Evolutionary conservation across 2,329 filamentous ascomycete genomes (phyloP), one percentile per base, ranked within the genome.

Genomic region (Cercospora sp.): DNA sequence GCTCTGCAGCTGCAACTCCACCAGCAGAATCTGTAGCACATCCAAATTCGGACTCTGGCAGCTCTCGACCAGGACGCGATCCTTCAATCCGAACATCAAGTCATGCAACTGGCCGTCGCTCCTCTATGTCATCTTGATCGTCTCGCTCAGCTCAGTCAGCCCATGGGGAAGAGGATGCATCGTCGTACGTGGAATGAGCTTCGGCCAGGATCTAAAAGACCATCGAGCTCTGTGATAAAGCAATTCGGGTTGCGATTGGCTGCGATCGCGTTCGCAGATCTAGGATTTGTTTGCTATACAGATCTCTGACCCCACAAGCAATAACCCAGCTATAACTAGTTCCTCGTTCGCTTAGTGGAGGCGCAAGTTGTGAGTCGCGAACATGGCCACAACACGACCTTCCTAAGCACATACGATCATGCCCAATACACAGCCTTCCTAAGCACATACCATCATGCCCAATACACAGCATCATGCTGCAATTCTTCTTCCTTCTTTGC

Each of bases 211-310:
- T 7, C 7, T 5, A 2, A 24, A 5, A 16, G 49, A 7, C 2
- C 6, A n/a, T 2, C 3, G 12, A 13, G 10, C 0, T 28, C 12
- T 3, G 12, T 26, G 16, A 16, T 5, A 53, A 10, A 8, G 21
- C 0, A 10, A 3, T 28, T 0, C 2, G 21, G 49, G 5, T 40
- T 5, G 13, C 4, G 34, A 1, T 16, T 7, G 5, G 1, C 34
- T 16, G 34, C 34, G 6, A 40, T 40, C 34, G 7, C 0, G n/a
- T 43, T 6, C 5, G 37, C 37, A 28, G 6, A 55, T n/a, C 24
- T 6, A 9, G 2, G 49, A 9, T 13, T 26, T 24, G 13, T 26
- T 55, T 55, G 21, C 49, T 55, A 26, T 24, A 9, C 21, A 28
- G 13, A 55, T n/a, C 6, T 8, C 12, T n/a, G 10, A 3, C 24